phyloP scores from a whole-genome alignment of 441 rosid genomes.

The Pelargonium australe region DNA sequence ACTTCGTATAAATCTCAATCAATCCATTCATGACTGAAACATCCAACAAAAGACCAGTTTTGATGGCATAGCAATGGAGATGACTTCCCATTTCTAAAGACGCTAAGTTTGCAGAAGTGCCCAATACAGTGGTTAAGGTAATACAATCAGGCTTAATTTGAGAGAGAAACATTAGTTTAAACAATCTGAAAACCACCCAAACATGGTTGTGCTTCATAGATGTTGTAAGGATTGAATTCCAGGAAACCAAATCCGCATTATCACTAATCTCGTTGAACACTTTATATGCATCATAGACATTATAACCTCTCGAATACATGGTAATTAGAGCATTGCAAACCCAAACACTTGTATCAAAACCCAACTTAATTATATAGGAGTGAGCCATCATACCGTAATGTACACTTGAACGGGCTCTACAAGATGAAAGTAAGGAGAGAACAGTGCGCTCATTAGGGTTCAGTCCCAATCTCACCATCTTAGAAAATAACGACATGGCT shows the following conservation, averaged over 20 bases:
- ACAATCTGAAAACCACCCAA: conserved; percentile 38
- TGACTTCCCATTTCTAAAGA: conserved; percentile 48
- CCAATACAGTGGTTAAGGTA: conserved; percentile 31
- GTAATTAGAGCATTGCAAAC: conserved; percentile 47
- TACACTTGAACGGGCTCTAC: conserved; percentile 23
- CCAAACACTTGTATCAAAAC: conserved; percentile 29
- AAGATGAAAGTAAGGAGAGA: conserved; percentile 44
- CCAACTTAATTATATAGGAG: conserved; percentile 39
- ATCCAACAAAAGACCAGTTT: conserved; percentile 37
- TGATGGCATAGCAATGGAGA: conserved; percentile 38
- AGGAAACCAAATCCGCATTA: conserved; percentile 38
- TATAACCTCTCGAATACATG: conserved; percentile 48
- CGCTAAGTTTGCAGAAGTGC: conserved; percentile 40
- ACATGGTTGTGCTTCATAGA: conserved; percentile 43
- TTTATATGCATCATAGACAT: conserved; percentile 30
- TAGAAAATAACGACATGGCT: conserved; percentile 29
- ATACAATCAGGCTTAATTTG: conserved; percentile 37
- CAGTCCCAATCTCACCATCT: conserved; percentile 31
- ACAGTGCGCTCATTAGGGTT: conserved; percentile 39
- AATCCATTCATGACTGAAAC: conserved; percentile 39
- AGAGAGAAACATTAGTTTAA: conserved; percentile 37
- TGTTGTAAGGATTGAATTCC: conserved; percentile 48
- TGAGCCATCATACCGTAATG: conserved; percentile 45
- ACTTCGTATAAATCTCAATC: conserved; percentile 52
- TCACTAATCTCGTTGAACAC: conserved; percentile 38